Percentiles rank a stretch among this genome's conserved stretches.
Conservation (phyloP, 2,329 filamentous ascomycete genomes). For the Calonectria pteridis region DNA sequence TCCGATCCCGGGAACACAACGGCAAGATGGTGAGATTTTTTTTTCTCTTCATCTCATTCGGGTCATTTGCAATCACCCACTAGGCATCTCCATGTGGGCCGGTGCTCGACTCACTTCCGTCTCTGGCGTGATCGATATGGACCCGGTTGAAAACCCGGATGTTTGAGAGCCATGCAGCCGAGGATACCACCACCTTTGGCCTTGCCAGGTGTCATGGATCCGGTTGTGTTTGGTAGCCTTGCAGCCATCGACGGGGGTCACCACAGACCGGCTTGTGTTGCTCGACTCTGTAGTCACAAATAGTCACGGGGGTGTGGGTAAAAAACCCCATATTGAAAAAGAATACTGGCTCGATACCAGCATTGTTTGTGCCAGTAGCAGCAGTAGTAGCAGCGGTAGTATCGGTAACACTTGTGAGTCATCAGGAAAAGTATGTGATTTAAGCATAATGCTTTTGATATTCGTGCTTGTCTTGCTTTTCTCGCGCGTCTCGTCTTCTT, state of each 20-base stretch:
- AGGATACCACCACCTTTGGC: background rate
- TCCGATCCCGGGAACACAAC: background rate
- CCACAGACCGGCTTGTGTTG: background rate
- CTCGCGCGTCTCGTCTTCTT: slow-evolving; percentile 41
- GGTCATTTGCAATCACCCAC: background rate
- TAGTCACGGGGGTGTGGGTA: slow-evolving; percentile 4
- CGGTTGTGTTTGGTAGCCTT: background rate
- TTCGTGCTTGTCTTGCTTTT: slow-evolving; percentile 48
- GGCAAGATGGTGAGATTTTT: background rate
- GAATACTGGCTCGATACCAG: background rate
- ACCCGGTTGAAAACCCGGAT: background rate
- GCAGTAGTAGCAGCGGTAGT: background rate
- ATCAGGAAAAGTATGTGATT: slow-evolving; percentile 28
- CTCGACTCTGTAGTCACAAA: slow-evolving; percentile 8
- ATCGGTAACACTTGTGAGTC: slow-evolving; percentile 20
- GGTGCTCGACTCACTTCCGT: background rate
- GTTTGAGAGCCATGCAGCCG: background rate
- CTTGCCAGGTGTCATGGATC: background rate
- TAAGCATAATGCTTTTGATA: slow-evolving; percentile 48
- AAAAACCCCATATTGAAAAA: background rate
- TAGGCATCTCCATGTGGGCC: slow-evolving; percentile 6
- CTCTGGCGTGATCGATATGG: background rate
- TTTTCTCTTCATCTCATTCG: background rate
- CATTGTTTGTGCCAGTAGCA: background rate
- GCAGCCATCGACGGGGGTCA: background rate